Percentiles rank a stretch among this genome's conserved stretches.
These are phyloP conservation scores for Sextonia rubra DNA, from an alignment of 164 flowering plant genomes.

Conservation along the genomic window DNA sequence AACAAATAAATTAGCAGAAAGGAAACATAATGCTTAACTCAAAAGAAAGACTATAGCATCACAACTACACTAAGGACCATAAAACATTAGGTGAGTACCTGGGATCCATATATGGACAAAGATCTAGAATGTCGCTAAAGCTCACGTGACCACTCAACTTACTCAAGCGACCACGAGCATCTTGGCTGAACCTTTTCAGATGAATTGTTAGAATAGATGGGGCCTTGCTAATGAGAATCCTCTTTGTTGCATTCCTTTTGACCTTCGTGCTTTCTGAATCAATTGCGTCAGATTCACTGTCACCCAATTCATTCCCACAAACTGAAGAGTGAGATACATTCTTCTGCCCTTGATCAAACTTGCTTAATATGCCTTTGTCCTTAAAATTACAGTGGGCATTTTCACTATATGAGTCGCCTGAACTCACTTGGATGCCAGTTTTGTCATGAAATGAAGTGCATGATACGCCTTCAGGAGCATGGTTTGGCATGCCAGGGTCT, in stretches of 20 bases:
- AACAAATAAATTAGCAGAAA: background rate
- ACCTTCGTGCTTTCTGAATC: conserved; percentile 42
- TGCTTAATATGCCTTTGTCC: background rate
- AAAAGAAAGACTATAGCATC: background rate
- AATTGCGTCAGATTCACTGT: conserved; percentile 34
- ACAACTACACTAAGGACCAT: background rate
- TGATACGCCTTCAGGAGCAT: conserved; percentile 17
- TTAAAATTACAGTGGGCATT: background rate
- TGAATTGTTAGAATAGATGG: conserved; percentile 88
- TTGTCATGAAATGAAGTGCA: conserved; percentile 12
- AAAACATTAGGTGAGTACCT: conserved; percentile 45
- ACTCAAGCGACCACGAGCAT: conserved; percentile 84
- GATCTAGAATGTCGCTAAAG: conserved; percentile 63
- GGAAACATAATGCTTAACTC: background rate
- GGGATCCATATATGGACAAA: conserved; percentile 70
- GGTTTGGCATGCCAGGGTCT: conserved; percentile 9
- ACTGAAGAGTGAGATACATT: conserved; percentile 6
- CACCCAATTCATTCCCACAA: conserved; percentile 28
- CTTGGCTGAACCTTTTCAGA: conserved; percentile 92
- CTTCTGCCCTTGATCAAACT: conserved; percentile 14
- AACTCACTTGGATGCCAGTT: conserved; percentile 18
- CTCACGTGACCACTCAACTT: conserved; percentile 83
- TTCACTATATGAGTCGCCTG: background rate
- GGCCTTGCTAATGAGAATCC: conserved; percentile 60
- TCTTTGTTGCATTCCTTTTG: conserved; percentile 85